phyloP scores from a whole-genome alignment of 208 protist genomes.

The Leishmania arabica region DNA sequence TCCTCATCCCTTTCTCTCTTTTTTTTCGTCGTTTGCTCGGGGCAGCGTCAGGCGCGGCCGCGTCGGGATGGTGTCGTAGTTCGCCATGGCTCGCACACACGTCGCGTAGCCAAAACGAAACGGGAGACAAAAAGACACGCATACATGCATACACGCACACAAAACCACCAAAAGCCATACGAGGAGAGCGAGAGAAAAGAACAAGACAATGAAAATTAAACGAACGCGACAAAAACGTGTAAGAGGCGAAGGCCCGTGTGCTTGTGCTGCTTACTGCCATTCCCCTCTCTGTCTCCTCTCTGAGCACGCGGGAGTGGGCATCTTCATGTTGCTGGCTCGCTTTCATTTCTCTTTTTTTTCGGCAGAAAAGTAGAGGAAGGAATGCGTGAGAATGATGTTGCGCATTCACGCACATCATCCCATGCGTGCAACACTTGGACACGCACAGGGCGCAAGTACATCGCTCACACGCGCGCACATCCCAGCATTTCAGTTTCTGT shows the following conservation, averaged over 20 bases:
- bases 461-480: not conserved
- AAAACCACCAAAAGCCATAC: not conserved
- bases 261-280: too few relatives aligned
- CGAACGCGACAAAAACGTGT: not conserved
- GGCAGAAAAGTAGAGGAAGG: not conserved
- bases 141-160: not conserved
- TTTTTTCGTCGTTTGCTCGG: not conserved
- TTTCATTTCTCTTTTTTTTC: not conserved
- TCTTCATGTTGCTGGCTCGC: not conserved
- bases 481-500: not conserved
- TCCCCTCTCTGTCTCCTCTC: too few relatives aligned
- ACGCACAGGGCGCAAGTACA: not conserved
- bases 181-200: too few relatives aligned
- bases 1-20: too few relatives aligned
- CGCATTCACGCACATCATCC: not conserved
- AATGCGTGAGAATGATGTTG: not conserved
- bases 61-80: not conserved
- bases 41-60: not conserved
- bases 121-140: not conserved
- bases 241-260: not conserved
- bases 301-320: not conserved
- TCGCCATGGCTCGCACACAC: not conserved
- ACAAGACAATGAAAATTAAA: not conserved
- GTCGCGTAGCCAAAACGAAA: not conserved
- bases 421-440: not conserved